Evolutionary conservation across 2,329 filamentous ascomycete species (phyloP), one percentile per base, ranked within the genome.

Genomic region (Pseudogymnoascus sp.): DNA sequence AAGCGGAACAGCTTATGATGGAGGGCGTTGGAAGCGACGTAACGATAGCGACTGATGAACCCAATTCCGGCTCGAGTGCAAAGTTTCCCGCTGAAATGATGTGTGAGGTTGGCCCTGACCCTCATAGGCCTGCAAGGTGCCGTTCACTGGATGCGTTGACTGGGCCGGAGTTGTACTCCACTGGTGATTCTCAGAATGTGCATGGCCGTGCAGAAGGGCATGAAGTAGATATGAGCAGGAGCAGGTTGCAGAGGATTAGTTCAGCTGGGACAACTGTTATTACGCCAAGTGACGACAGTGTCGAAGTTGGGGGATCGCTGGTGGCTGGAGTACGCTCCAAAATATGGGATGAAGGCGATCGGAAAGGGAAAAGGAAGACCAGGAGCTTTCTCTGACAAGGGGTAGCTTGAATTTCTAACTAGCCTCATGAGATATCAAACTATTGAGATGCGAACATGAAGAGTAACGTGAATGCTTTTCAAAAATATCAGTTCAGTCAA

Each of bases 181-280:
- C 54, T n/a, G 37, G 8, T 4, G 8, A 39, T 29, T 40, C 59
- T 37, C 7, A 12, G 12, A 21, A 60, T 14, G 10, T 60, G 16
- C 3, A 6, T 34, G 26, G 47, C n/a, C n/a, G n/a, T 10, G 18
- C 7, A 39, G 59, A 61, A 29, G 10, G 37, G 1, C 26, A 36
- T n/a, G 37, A 29, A 7, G 16, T 26, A 5, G 59, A 16, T 3
- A n/a, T 14, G 16, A 37, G 60, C 16, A 67, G 65, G 34, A 65
- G 60, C 31, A 66, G 61, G 26, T 26, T 72, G 10, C 60, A 45
- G 31, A 68, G 71, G 59, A 66, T 64, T 14, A 73, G 69, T 54
- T 71, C 67, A 5, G 71, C 66, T 64, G 71, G 71, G 36, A 72
- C 69, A 8, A 71, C 72, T 45, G 63, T 73, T 29, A 72, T 73